Percentiles rank a stretch among this genome's conserved stretches.
phyloP scores from a whole-genome alignment of 2,329 filamentous ascomycete species.

The Neonectria hederae region DNA sequence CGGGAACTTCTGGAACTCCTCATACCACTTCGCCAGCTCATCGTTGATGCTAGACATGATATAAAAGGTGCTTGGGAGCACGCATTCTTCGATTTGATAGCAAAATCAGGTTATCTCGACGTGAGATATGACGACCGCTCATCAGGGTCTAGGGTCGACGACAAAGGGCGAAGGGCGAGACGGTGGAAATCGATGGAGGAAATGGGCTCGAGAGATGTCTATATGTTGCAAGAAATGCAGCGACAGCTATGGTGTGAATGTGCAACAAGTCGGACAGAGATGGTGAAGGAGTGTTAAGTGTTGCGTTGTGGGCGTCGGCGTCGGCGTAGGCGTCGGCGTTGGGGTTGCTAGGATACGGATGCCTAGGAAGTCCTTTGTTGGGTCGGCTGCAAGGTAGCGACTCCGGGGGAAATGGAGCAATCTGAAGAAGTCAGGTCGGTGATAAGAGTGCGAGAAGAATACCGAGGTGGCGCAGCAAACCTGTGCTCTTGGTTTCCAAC shows the following conservation, averaged over 20 bases:
- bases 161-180: not conserved
- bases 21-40: constrained; percentile 55
- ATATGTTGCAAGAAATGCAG: not conserved
- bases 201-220: not conserved
- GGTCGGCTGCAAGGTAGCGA: not conserved
- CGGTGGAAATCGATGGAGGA: not conserved
- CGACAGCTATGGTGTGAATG: not conserved
- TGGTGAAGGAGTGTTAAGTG: not conserved
- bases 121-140: constrained; percentile 13
- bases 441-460: not conserved
- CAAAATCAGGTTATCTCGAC: constrained; percentile 14
- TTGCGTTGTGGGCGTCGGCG: constrained; percentile 17
- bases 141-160: constrained; percentile 12
- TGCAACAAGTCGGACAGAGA: not conserved
- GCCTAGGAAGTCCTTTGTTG: constrained; percentile 17
- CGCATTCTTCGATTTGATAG: constrained; percentile 34
- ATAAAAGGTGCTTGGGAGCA: constrained; percentile 18
- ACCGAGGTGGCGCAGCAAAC: not conserved
- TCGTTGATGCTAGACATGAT: constrained; percentile 53
- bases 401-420: not conserved
- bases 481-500: constrained; percentile 12
- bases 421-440: not conserved
- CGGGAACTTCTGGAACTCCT: constrained; percentile 55
- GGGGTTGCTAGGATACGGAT: constrained; percentile 32
- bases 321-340: constrained; percentile 14